Base-by-base conservation (phyloP, 805 yeast genomes). In the Brettanomyces custersianus region DNA sequence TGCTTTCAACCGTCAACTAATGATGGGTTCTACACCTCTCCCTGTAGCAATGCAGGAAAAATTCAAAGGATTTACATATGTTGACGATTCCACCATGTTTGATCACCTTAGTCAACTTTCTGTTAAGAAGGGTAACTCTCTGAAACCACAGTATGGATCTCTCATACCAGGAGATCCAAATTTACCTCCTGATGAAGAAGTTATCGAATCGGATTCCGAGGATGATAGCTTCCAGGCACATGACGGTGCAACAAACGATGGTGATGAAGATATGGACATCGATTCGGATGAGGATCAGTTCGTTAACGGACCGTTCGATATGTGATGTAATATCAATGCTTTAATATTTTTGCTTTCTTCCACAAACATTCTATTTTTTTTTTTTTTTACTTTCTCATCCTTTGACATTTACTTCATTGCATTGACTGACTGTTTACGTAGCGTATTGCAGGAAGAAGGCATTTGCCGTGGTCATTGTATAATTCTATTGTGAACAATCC, bases 31-130 rank as follows among this genome's bases (percentile, higher is more conserved):
- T 19, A 83, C 96, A 4, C 97, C 97, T 22, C 64, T 92, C 43
- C 80, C 94, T 8, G 96, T 96, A 3, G 95, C 94, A 0, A 77
- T 90, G 51, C 98, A 92, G 63, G 96, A 92, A 35, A 88, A 88
- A 55, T 92, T 92, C 63, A 86, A 85, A 50, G 98, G 98, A 0
- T 92, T 92, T 59, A 92, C 98, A 0, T 92, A 83, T 59, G 96
- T 90, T 33, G 96, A 88, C 57, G 96, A 84, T 43, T 80, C 94
- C 19, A 74, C 94, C 21, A 77, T 90, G 69, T 95, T 88, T 51
- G 96, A 88, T 47, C 83, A 82, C 59, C 80, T 81, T 29, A 50
- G 48, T 33, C 36, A 35, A 48, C 48, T 51, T 16, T 46, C 57
- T 13, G 60, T 62, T 33, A 63, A 53, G 53, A 50, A 48, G 50